Percentiles rank a stretch among this genome's conserved stretches.
Conservation (phyloP, 495 filamentous ascomycete genomes). For the Cercophora samala region DNA sequence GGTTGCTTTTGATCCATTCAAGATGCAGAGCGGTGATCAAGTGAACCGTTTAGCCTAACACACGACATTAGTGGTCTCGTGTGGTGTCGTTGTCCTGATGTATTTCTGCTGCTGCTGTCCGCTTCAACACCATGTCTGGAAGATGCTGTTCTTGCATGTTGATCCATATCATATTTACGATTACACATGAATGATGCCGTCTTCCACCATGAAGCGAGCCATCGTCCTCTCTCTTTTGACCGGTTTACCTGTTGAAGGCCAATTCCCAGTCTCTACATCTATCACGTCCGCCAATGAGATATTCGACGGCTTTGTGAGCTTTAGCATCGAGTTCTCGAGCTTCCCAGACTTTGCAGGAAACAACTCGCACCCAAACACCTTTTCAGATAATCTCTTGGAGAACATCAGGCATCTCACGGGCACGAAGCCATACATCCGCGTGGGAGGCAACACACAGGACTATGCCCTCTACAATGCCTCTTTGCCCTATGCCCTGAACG, state of each 20-base stretch:
- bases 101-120: slow-evolving; percentile 1
- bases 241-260: slow-evolving; percentile 3
- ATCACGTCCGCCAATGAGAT: slow-evolving; percentile 33
- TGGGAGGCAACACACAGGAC: slow-evolving; percentile 63
- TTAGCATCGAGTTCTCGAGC: slow-evolving; percentile 58
- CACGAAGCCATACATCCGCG: slow-evolving; percentile 55
- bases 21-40: neutral
- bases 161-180: neutral
- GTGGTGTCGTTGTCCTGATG: neutral
- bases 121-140: neutral
- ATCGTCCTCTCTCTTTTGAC: slow-evolving; percentile 10
- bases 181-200: slow-evolving; percentile 5
- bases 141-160: neutral
- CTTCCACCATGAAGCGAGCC: neutral
- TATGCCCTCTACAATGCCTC: slow-evolving; percentile 58
- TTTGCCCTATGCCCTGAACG: slow-evolving; percentile 51
- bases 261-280: slow-evolving; percentile 19
- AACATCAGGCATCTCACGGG: slow-evolving; percentile 49
- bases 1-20: neutral
- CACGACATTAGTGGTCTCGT: neutral
- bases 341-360: slow-evolving; percentile 64
- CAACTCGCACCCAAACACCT: slow-evolving; percentile 49
- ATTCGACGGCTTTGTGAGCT: slow-evolving; percentile 55
- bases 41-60: neutral
- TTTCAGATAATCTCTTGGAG: slow-evolving; percentile 55